These are phyloP conservation scores for Ambrosiella xylebori DNA, from an alignment of 2,329 filamentous ascomycete genomes.

Conservation along the genomic window DNA sequence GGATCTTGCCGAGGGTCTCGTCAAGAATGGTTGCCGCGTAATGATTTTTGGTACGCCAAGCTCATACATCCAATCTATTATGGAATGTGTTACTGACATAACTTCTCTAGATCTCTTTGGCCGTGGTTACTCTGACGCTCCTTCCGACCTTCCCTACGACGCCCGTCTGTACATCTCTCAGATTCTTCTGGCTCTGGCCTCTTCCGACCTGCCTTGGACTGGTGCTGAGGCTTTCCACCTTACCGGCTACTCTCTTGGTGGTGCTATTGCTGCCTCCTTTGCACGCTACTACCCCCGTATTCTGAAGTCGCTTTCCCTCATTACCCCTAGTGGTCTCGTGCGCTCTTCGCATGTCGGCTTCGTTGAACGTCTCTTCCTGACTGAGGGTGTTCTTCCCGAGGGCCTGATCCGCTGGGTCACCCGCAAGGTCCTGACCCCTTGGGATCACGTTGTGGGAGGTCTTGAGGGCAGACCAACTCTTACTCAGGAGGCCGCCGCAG, in stretches of 20 bases:
- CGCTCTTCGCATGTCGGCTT: slow-evolving; percentile 43
- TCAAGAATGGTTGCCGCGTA: slow-evolving; percentile 50
- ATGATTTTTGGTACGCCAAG: slow-evolving; percentile 51
- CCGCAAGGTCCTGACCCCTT: slow-evolving; percentile 29
- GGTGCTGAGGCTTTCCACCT: slow-evolving; percentile 44
- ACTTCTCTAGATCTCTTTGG: slow-evolving; percentile 46
- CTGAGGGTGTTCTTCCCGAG: slow-evolving; percentile 40
- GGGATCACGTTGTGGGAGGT: slow-evolving; percentile 19
- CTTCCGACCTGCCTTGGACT: slow-evolving; percentile 41
- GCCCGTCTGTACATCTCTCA: slow-evolving; percentile 46
- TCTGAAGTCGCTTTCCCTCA: slow-evolving; percentile 43
- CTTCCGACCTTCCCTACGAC: slow-evolving; percentile 42
- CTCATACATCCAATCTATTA: not conserved
- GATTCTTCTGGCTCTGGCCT: slow-evolving; percentile 47
- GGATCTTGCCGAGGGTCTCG: slow-evolving; percentile 47
- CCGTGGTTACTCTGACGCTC: slow-evolving; percentile 59
- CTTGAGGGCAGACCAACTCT: slow-evolving; percentile 21
- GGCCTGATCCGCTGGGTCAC: slow-evolving; percentile 37
- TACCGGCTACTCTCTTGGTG: slow-evolving; percentile 66
- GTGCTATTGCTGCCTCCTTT: slow-evolving; percentile 54
- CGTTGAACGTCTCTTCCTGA: slow-evolving; percentile 46
- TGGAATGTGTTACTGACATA: not conserved
- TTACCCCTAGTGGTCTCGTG: slow-evolving; percentile 54
- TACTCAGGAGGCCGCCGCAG: slow-evolving; percentile 19
- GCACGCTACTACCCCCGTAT: slow-evolving; percentile 49